Conservation (phyloP, 1,284 basidiomycete genomes). For the Pholiota adiposa region DNA sequence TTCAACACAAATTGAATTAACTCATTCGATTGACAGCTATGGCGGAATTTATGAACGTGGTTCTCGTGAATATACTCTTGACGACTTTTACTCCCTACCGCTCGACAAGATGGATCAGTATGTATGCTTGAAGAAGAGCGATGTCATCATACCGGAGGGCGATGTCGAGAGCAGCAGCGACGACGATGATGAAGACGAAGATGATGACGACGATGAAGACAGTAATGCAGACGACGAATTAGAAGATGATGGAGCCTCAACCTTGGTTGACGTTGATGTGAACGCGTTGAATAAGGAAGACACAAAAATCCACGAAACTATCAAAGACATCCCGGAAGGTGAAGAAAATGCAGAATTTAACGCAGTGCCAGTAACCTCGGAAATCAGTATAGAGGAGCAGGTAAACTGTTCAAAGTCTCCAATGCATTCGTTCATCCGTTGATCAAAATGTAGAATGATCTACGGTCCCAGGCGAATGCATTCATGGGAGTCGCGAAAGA, state of each 20-base stretch:
- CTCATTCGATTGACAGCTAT: constrained; percentile 54
- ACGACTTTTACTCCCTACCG: constrained; percentile 80
- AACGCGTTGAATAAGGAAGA: constrained; percentile 31
- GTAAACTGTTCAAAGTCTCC: constrained; percentile 6
- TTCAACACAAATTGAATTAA: not conserved
- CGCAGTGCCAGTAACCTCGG: constrained; percentile 23
- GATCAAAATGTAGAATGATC: constrained; percentile 43
- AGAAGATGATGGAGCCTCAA: constrained; percentile 37
- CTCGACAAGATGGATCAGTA: constrained; percentile 85
- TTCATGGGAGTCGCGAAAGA: constrained; percentile 81
- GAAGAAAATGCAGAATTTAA: constrained; percentile 26
- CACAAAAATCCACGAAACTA: not conserved
- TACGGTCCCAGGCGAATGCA: constrained; percentile 65
- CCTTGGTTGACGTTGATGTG: constrained; percentile 38
- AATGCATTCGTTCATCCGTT: not conserved
- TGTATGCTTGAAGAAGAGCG: constrained; percentile 71
- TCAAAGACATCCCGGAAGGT: constrained; percentile 22
- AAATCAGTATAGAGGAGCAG: constrained; percentile 19
- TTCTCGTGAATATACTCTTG: constrained; percentile 82
- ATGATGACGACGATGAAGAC: constrained; percentile 48
- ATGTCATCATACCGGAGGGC: constrained; percentile 62
- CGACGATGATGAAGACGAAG: constrained; percentile 55
- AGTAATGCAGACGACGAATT: constrained; percentile 34
- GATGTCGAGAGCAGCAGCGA: constrained; percentile 66
- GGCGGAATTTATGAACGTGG: constrained; percentile 88